Evolutionary conservation across 2,329 filamentous ascomycete species (phyloP).

Genomic region (Colletotrichum sp.): DNA sequence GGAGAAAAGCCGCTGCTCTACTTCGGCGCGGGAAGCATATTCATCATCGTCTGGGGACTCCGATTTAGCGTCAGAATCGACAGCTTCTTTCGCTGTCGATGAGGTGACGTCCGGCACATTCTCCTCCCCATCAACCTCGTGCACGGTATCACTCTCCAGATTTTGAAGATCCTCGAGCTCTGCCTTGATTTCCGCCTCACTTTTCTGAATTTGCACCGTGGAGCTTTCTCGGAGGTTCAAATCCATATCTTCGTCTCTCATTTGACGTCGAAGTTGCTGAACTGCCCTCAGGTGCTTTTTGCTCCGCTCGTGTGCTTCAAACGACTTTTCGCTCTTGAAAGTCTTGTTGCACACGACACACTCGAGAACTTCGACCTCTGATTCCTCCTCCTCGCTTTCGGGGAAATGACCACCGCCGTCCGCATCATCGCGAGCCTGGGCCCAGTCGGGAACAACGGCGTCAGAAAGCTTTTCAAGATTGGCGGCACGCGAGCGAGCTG

Average conservation of each 20-base stretch:
- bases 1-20: slow-evolving; percentile 14
- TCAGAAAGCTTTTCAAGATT: slow-evolving; percentile 76
- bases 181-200: not conserved
- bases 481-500: slow-evolving; percentile 79
- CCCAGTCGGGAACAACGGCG: slow-evolving; percentile 77
- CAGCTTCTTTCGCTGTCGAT: not conserved
- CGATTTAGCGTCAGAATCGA: not conserved
- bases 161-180: not conserved
- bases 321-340: slow-evolving; percentile 93
- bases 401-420: slow-evolving; percentile 60
- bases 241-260: slow-evolving; percentile 78
- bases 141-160: not conserved
- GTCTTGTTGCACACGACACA: slow-evolving; percentile 80
- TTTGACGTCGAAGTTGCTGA: slow-evolving; percentile 78
- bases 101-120: not conserved
- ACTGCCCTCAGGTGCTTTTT: slow-evolving; percentile 94
- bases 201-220: not conserved
- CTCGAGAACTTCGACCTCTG: slow-evolving; percentile 66
- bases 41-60: slow-evolving; percentile 1
- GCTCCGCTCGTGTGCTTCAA: slow-evolving; percentile 90
- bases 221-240: slow-evolving; percentile 36
- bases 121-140: not conserved
- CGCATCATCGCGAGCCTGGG: slow-evolving; percentile 61
- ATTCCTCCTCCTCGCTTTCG: slow-evolving; percentile 56
- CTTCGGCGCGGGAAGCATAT: slow-evolving; percentile 14